A percentile compares a stretch with the other conserved stretches of the same genome.
Conservation (phyloP, 768 basidiomycete species). For the Naganishia kalamii region DNA sequence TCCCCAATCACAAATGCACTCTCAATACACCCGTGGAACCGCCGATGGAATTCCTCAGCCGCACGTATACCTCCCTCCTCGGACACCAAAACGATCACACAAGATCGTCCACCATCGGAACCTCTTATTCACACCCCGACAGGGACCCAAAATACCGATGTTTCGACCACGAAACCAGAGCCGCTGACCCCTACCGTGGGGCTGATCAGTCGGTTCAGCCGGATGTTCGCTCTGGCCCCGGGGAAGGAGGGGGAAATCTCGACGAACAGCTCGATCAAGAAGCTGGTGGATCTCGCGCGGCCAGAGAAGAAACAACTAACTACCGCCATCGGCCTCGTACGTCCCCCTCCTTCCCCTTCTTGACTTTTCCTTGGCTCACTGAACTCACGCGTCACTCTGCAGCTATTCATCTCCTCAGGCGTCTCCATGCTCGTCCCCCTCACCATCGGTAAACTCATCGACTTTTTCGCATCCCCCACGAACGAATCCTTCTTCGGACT, state of each 20-base stretch:
- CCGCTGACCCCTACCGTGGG: not conserved
- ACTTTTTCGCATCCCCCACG: slow-evolving; percentile 66
- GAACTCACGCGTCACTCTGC: not conserved
- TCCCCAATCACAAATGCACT: not conserved
- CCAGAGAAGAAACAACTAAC: slow-evolving; percentile 73
- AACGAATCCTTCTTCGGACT: slow-evolving; percentile 65
- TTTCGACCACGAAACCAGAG: not conserved
- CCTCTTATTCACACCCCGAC: not conserved
- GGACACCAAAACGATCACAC: not conserved
- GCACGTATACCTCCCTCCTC: not conserved
- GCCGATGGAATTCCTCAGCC: not conserved
- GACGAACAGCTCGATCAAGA: slow-evolving; percentile 31
- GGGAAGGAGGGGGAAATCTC: not conserved
- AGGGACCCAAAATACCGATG: not conserved
- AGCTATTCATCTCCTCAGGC: slow-evolving; percentile 77
- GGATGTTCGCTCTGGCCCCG: not conserved
- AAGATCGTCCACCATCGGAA: not conserved
- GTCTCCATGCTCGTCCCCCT: slow-evolving; percentile 90
- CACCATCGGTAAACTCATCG: slow-evolving; percentile 87
- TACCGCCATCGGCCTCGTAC: slow-evolving; percentile 61
- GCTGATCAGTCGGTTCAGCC: not conserved
- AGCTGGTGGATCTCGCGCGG: slow-evolving; percentile 64
- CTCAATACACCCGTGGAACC: not conserved
- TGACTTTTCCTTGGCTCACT: not conserved
- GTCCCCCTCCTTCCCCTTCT: slow-evolving; percentile 20